Conservation (phyloP, 1,284 basidiomycete genomes). For the Rhodotorula sp. region DNA sequence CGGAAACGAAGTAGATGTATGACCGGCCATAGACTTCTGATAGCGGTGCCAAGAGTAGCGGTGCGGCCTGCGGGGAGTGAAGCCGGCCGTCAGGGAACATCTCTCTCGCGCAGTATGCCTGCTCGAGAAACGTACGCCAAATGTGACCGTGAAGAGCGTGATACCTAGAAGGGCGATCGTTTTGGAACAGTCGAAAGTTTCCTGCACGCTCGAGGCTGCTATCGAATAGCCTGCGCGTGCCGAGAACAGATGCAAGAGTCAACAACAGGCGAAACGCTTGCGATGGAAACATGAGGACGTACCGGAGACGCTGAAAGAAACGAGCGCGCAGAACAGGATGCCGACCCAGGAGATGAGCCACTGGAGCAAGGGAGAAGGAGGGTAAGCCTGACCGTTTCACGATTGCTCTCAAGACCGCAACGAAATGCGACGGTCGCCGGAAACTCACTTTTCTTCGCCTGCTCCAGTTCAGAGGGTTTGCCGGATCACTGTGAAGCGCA, state of each 20-base stretch:
- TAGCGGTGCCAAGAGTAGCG: slow-evolving; percentile 34
- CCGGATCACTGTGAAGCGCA: too few species aligned
- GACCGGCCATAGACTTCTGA: slow-evolving; percentile 38
- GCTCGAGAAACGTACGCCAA: slow-evolving; percentile 22
- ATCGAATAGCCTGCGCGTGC: slow-evolving; percentile 24
- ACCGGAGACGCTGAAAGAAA: slow-evolving; percentile 21
- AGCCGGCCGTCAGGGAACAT: background rate
- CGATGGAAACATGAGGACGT: background rate
- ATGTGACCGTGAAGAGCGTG: slow-evolving; percentile 33
- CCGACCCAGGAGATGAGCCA: slow-evolving; percentile 32
- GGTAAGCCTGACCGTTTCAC: background rate
- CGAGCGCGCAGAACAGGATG: slow-evolving; percentile 35
- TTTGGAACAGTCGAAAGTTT: slow-evolving; percentile 10
- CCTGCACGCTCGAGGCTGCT: background rate
- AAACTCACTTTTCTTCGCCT: slow-evolving; percentile 22
- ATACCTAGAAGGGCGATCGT: slow-evolving; percentile 21
- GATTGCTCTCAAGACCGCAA: background rate
- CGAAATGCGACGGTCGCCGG: background rate
- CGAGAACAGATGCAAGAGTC: background rate
- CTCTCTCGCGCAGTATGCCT: background rate
- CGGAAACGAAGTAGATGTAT: slow-evolving; percentile 56
- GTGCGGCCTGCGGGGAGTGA: slow-evolving; percentile 16
- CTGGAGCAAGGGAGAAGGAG: background rate
- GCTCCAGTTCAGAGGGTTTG: slow-evolving; percentile 40
- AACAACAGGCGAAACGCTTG: background rate